Base-by-base conservation (phyloP, 176 grass and related monocot species). In the Leersia perrieri region DNA sequence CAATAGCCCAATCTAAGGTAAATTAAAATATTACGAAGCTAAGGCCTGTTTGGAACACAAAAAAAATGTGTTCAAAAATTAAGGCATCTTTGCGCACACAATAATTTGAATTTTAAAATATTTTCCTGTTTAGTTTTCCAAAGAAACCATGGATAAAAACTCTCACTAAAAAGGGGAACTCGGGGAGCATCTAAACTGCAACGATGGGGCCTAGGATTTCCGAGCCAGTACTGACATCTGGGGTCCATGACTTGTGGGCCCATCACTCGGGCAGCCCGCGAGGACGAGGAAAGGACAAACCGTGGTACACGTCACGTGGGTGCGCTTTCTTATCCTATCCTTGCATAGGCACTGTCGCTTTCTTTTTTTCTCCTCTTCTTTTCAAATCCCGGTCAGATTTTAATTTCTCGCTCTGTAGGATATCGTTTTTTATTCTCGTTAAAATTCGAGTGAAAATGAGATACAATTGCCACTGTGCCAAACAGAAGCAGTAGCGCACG, bases 281-380 rank as follows among this genome's bases (percentile, higher is more conserved):
- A 11, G 3, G 31, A 44, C 32, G 53, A 42, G 15, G 39, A 11
- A 55, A 36, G 41, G 20, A 27, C 39, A 10, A 35, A 15, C 44
- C 66, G 36, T 2, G 2, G 36, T 22, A 49, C 74, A 49, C 74
- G 55, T 85, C 53, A 49, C 66, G 29, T 72, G 39, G 70, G 39
- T 23, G 75, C 25, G 15, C 25, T 72, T 53, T 79, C 40, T 70
- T 78, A 64, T 85, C 55, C 29, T 70, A 63, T 30, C 44, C 9
- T 42, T 11, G 31, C 20, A 11, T 68, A 7, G 30, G 34, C 49
- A 84, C 61, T 73, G 30, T 29, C 72, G 25, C 34, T 33, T 35
- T 4, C 7, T 58, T 75, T 39, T 71, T 40, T 16, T 8, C 22
- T 39, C 6, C 9, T 27, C 10, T 14, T 7, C 13, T 6, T 33